Base-by-base conservation (phyloP, 108 stramenopile species). In the Skeletonema potamos region DNA sequence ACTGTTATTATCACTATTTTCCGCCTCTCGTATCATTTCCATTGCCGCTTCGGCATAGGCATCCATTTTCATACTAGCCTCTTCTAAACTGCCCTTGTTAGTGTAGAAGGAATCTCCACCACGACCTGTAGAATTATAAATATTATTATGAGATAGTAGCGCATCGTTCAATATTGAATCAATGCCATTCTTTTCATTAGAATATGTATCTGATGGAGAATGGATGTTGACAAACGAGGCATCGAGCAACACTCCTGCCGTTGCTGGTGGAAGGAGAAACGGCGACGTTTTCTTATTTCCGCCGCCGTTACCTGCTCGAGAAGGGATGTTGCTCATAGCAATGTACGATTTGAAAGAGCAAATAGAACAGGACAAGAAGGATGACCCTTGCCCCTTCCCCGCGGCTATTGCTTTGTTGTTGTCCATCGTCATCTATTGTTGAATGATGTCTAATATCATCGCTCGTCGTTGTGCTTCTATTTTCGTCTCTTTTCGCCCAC, bases 181-280 rank as follows among this genome's bases (percentile, higher is more conserved):
- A 15, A 64, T 46, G 24, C 6, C 11, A 41, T 15, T 10, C 32
- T 12, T 18, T 28, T 34, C 55, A 55, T n/a, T 32, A 17, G 27
- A 24, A 29, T 34, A 37, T 11, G 37, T 1, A 27, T 6, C 18
- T 41, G 13, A 10, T 33, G 10, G 34, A 39, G 67, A 68, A n/a
- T 59, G 44, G 13, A 70, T 43, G 36, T 70, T 44, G n/a, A 70
- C 69, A 46, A 70, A 70, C 9, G 69, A 70, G 59, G 58, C 58
- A 26, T 60, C 69, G 15, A 70, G 69, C 39, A 41, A 6, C 39
- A 41, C 2, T 10, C 39, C 39, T 10, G 39, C 39, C 39, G 39
- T 41, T 41, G 39, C 10, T 41, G 39, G 11, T 41, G 39, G 30
- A 41, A 10, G 39, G 13, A 11, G 39, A 15, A 41, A 10, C n/a